These are phyloP conservation scores for Globisporangium paroecandrum DNA, from an alignment of 352 stramenopile genomes.

Conservation along the genomic window DNA sequence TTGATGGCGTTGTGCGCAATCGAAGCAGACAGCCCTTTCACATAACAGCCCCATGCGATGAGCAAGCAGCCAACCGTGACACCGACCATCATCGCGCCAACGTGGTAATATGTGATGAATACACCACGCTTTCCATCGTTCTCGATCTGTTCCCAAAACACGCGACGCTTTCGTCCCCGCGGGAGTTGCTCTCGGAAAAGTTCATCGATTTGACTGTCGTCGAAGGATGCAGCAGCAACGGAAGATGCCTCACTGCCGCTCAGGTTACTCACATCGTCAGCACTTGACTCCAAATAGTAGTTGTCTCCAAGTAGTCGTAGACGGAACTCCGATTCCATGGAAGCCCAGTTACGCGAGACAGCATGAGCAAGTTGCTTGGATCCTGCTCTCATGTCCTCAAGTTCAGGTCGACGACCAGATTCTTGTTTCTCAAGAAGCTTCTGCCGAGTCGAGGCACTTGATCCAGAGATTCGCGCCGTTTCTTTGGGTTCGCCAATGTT, in stretches of 20 bases:
- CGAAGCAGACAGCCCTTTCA: conserved; percentile 65
- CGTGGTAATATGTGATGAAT: conserved; percentile 81
- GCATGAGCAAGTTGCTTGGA: conserved; percentile 24
- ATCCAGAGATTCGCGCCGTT: background rate
- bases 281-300: conserved; percentile 59
- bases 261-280: conserved; percentile 28
- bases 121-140: conserved; percentile 72
- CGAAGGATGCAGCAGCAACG: conserved; percentile 19
- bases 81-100: conserved; percentile 53
- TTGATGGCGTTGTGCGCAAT: conserved; percentile 62
- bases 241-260: conserved; percentile 12
- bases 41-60: conserved; percentile 73
- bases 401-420: background rate
- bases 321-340: conserved; percentile 46
- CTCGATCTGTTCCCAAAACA: conserved; percentile 73
- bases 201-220: conserved; percentile 21
- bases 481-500: background rate
- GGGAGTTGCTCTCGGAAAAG: conserved; percentile 23
- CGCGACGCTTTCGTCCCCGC: conserved; percentile 21
- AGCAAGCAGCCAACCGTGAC: conserved; percentile 43
- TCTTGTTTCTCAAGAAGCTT: conserved; percentile 2
- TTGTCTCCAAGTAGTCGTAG: conserved; percentile 51
- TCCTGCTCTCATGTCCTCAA: background rate
- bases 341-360: conserved; percentile 19
- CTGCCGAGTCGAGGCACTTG: conserved; percentile 1